Conservation (phyloP, 495 filamentous ascomycete genomes). For the Wilcoxina mikolae region DNA sequence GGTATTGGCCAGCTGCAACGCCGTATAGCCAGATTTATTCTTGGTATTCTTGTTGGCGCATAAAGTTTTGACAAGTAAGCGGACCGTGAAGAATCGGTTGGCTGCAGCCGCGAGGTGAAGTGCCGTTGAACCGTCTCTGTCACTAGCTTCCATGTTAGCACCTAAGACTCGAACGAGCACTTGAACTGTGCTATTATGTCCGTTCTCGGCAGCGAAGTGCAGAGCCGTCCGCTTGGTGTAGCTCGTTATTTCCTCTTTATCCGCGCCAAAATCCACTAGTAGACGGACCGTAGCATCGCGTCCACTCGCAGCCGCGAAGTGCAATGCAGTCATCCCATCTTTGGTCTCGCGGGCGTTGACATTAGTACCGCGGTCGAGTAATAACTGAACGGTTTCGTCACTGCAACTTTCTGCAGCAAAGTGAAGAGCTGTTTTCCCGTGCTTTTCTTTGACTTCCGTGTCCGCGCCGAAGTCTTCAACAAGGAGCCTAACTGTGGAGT, state of each 20-base stretch:
- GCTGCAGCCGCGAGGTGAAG: no score
- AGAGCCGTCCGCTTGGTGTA: slow-evolving; percentile 17
- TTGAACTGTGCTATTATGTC: slow-evolving; percentile 18
- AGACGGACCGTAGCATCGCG: not conserved
- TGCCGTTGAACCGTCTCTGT: no score
- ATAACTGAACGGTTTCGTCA: not conserved
- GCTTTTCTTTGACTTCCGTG: no score
- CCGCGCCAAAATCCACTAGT: not conserved
- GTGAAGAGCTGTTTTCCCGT: not conserved
- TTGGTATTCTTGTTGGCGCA: no score
- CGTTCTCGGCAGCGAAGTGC: slow-evolving; percentile 15
- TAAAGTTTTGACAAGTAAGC: no score
- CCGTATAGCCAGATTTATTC: no score
- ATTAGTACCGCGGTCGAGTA: not conserved
- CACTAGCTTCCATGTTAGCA: no score
- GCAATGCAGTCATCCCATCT: not conserved
- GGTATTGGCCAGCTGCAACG: no score
- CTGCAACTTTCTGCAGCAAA: not conserved
- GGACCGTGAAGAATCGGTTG: no score
- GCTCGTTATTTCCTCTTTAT: not conserved
- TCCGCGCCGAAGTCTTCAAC: not conserved
- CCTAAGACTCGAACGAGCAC: no score
- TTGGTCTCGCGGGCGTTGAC: not conserved
- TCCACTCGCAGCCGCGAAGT: not conserved
- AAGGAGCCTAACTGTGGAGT: no score